These are phyloP conservation scores for Jackrogersella multiformis DNA, from an alignment of 495 filamentous ascomycete genomes.

Conservation along the genomic window DNA sequence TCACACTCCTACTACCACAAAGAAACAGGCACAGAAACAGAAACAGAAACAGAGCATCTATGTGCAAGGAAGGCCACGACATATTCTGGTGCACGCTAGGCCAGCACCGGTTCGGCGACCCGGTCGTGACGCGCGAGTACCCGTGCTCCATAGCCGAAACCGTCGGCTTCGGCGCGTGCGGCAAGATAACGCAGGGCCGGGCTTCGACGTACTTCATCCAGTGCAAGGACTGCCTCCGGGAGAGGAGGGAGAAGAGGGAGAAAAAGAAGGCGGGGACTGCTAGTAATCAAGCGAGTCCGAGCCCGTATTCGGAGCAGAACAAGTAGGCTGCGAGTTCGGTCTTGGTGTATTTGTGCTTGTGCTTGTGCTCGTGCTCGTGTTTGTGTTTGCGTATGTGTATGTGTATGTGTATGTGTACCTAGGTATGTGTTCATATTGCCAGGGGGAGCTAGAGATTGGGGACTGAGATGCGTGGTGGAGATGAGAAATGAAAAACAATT, in stretches of 20 bases:
- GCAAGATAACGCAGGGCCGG: not conserved
- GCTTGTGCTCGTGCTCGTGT: no score
- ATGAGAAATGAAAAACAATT: no score
- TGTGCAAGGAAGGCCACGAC: conserved; percentile 6
- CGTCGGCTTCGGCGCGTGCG: conserved; percentile 14
- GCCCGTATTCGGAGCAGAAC: no score
- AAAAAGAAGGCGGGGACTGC: not conserved
- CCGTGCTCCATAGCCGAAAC: not conserved
- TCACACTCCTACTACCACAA: not conserved
- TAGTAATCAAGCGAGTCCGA: not conserved
- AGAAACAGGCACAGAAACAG: not conserved
- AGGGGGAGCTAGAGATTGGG: no score
- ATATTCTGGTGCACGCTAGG: conserved; percentile 13
- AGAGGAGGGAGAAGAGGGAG: not conserved
- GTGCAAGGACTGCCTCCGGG: not conserved
- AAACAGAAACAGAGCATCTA: not conserved
- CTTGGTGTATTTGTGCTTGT: no score
- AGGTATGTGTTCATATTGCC: no score
- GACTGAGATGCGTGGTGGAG: no score
- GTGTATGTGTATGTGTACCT: no score
- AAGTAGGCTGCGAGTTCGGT: no score
- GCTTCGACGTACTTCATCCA: conserved; percentile 8
- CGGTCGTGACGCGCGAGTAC: not conserved
- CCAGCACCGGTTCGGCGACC: conserved; percentile 18
- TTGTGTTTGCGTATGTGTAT: no score